A percentile compares a stretch with the other conserved stretches of the same genome.
Evolutionary conservation across 129 eudicot genomes (phyloP).

Genomic region (Helianthus tuberosus): DNA sequence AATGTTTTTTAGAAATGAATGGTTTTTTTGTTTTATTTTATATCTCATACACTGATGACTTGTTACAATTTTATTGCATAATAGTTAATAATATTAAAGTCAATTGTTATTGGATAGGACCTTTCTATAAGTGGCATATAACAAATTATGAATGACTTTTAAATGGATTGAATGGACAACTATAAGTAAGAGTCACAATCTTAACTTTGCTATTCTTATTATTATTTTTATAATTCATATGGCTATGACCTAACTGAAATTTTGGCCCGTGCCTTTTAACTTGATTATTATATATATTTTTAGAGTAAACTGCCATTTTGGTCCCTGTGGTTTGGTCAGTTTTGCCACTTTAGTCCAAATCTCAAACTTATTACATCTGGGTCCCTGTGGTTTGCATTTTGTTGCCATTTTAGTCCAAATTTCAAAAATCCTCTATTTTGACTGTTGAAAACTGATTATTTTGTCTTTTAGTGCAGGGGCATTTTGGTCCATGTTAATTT

Average conservation of each 20-base stretch:
- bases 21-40: neutral
- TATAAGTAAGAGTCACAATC: slow-evolving; percentile 14
- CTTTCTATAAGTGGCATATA: slow-evolving; percentile 27
- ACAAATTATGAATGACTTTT: slow-evolving; percentile 26
- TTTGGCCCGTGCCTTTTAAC: neutral
- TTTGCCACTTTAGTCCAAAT: too few species aligned
- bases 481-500: too few species aligned
- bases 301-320: too few species aligned
- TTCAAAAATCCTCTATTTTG: too few species aligned
- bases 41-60: slow-evolving; percentile 10
- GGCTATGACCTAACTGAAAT: neutral
- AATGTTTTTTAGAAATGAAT: neutral
- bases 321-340: too few species aligned
- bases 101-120: slow-evolving; percentile 22
- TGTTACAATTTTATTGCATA: neutral
- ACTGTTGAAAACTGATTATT: too few species aligned
- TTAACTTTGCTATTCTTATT: neutral
- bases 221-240: neutral
- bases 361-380: too few species aligned
- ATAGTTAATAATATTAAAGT: slow-evolving; percentile 15
- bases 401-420: too few species aligned
- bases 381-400: too few species aligned
- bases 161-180: slow-evolving; percentile 38
- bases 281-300: neutral
- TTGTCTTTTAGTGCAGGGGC: too few species aligned